phyloP scores from a whole-genome alignment of 2,329 filamentous ascomycete genomes.

The Fusarium chuoi region DNA sequence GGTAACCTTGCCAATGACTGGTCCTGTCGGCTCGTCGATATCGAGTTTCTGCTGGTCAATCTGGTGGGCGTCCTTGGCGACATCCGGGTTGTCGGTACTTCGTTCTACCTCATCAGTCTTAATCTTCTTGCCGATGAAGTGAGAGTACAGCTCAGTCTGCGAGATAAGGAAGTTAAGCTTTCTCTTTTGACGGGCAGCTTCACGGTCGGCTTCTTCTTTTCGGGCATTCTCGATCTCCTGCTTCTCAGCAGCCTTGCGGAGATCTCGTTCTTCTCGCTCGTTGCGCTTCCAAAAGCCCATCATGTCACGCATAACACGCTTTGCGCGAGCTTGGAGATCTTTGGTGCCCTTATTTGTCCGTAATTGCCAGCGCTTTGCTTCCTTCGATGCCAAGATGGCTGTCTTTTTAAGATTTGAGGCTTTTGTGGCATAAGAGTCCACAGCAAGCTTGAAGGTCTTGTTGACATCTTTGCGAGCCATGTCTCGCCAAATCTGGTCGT shows the following conservation, averaged over 20 bases:
- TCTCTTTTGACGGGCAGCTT: slow-evolving; percentile 95
- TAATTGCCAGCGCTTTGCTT: slow-evolving; percentile 96
- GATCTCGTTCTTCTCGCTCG: slow-evolving; percentile 94
- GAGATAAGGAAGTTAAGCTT: slow-evolving; percentile 99
- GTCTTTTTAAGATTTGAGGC: slow-evolving; percentile 98
- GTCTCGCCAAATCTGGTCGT: slow-evolving; percentile 97
- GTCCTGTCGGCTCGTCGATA: slow-evolving; percentile 63
- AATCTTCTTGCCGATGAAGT: slow-evolving; percentile 99
- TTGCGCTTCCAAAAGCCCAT: slow-evolving; percentile 99
- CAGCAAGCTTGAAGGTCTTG: slow-evolving; percentile 90
- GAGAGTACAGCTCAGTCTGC: slow-evolving; percentile 97
- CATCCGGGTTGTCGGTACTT: slow-evolving; percentile 84
- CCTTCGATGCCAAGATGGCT: slow-evolving; percentile 94
- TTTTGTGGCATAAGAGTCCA: slow-evolving; percentile 85
- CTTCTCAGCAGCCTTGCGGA: slow-evolving; percentile 92
- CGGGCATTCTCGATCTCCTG: slow-evolving; percentile 97
- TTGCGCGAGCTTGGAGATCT: slow-evolving; percentile 94
- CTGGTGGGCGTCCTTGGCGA: slow-evolving; percentile 62
- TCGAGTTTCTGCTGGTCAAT: slow-evolving; percentile 57
- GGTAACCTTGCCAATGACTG: slow-evolving; percentile 77
- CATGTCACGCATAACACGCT: slow-evolving; percentile 99
- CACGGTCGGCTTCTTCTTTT: slow-evolving; percentile 95
- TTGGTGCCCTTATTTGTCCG: slow-evolving; percentile 99
- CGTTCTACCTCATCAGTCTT: slow-evolving; percentile 95
- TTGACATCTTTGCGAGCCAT: slow-evolving; percentile 92